Evolutionary conservation across 2,329 filamentous ascomycete genomes (phyloP), one percentile per base, ranked within the genome.

Genomic region (Rutstroemia sp.): DNA sequence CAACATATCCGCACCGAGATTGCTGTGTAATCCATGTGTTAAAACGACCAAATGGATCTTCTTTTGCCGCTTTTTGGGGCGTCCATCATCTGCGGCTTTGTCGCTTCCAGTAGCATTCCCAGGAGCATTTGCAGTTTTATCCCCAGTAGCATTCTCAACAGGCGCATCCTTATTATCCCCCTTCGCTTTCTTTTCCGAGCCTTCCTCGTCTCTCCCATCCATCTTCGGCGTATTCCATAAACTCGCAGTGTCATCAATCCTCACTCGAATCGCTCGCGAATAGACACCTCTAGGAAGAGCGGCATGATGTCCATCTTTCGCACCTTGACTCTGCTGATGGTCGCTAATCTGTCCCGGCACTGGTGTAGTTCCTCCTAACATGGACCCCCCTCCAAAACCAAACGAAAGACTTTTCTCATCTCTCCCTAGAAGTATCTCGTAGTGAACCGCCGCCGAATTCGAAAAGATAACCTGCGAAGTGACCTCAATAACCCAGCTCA

Each of bases 391-490:
- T n/a, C 51, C 59, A 53, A 73, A 75, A 56, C 75, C 86, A 19
- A 92, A 72, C 57, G 83, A 86, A 47, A 96, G 71, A 44, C 89
- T 94, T 68, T 89, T 88, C 68, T 90, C 83, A 69, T 99, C 92
- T 54, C 92, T 82, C 27, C 89, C 89, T 34, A 99, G 78, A 38
- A 96, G 73, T 23, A 99, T 71, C 70, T 99, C 94, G 69, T 89
- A 99, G 63, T 87, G 84, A 3, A 97, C 92, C 12, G 86, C 86
- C 1, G 92, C 94, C 34, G 88, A 91, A 27, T 82, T 84, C 2
- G 94, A 97, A 70, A 99, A 99, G 48, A 99, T 83, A 60, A 97
- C 88, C 72, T 99, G 94, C 16, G 90, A 95, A 39, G 89, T 77
- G 46, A 99, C 82, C 73, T 99, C 94, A 47, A 99, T 82, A 54